These are phyloP conservation scores for Sugiyamaella lignohabitans DNA, from an alignment of 805 yeast genomes.

Conservation along the genomic window DNA sequence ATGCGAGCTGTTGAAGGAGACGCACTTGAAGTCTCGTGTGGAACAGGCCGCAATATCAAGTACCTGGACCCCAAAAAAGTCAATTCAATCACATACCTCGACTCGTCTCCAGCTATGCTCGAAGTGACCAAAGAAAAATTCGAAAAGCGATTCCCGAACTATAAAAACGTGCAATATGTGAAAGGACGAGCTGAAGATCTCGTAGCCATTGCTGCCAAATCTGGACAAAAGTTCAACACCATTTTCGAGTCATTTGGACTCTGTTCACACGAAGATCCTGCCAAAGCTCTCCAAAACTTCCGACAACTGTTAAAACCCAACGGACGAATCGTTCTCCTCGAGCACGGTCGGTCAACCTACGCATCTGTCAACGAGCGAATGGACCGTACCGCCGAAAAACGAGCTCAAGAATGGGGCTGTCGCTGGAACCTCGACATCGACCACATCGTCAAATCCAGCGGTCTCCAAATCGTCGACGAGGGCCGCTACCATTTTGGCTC, in stretches of 20 bases:
- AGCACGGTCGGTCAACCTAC: conserved; percentile 86
- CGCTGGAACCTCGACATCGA: conserved; percentile 96
- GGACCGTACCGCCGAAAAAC: conserved; percentile 74
- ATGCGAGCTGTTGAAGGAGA: conserved; percentile 79
- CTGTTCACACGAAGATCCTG: conserved; percentile 94
- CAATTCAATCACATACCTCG: conserved; percentile 75
- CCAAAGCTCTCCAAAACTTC: conserved; percentile 71
- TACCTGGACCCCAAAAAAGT: conserved; percentile 57
- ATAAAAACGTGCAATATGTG: conserved; percentile 72
- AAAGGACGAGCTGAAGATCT: conserved; percentile 86
- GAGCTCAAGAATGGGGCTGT: conserved; percentile 93
- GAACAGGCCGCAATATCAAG: conserved; percentile 89
- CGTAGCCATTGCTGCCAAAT: conserved; percentile 43
- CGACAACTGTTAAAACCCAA: conserved; percentile 69
- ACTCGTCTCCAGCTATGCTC: conserved; percentile 82
- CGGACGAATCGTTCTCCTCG: conserved; percentile 80
- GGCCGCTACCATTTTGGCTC: conserved; percentile 85
- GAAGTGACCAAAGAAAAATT: conserved; percentile 72
- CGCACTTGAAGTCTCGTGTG: conserved; percentile 89
- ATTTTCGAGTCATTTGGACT: conserved; percentile 91
- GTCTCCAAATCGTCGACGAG: conserved; percentile 74
- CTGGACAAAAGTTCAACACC: conserved; percentile 67
- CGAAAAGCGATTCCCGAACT: conserved; percentile 57
- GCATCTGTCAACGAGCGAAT: conserved; percentile 70
- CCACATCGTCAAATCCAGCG: conserved; percentile 74